Conservation (phyloP, 306 rosid genomes). For the Trichosanthes cucumerina region DNA sequence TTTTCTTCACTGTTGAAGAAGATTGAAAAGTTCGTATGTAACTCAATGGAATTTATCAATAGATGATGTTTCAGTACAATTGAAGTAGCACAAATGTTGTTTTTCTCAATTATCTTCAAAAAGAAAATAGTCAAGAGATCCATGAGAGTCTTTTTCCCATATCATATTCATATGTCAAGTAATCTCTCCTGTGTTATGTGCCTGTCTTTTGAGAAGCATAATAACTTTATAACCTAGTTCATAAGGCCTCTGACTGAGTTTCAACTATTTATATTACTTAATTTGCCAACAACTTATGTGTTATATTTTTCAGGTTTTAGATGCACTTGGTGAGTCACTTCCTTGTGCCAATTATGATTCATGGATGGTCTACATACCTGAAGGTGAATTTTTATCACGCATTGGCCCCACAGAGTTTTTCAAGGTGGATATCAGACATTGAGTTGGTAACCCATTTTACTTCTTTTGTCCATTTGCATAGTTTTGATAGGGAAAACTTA, state of each 20-base stretch:
- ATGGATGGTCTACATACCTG: slow-evolving; percentile 93
- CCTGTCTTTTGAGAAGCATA: neutral
- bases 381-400: slow-evolving; percentile 82
- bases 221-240: neutral
- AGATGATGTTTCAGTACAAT: neutral
- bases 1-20: neutral
- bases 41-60: neutral
- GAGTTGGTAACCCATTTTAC: slow-evolving; percentile 11
- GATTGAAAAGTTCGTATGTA: neutral
- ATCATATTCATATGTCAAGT: neutral
- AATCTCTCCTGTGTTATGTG: neutral
- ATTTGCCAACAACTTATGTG: neutral
- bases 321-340: slow-evolving; percentile 73
- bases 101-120: neutral
- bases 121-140: neutral
- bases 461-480: neutral
- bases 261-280: neutral
- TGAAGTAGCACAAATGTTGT: neutral
- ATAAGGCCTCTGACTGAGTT: neutral
- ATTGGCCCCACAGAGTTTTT: slow-evolving; percentile 85
- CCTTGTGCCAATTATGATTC: slow-evolving; percentile 78
- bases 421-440: slow-evolving; percentile 36
- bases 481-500: neutral
- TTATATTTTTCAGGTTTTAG: slow-evolving; percentile 47
- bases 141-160: neutral